Base-by-base conservation (phyloP, 306 rosid genomes). In the Abrus precatorius region DNA sequence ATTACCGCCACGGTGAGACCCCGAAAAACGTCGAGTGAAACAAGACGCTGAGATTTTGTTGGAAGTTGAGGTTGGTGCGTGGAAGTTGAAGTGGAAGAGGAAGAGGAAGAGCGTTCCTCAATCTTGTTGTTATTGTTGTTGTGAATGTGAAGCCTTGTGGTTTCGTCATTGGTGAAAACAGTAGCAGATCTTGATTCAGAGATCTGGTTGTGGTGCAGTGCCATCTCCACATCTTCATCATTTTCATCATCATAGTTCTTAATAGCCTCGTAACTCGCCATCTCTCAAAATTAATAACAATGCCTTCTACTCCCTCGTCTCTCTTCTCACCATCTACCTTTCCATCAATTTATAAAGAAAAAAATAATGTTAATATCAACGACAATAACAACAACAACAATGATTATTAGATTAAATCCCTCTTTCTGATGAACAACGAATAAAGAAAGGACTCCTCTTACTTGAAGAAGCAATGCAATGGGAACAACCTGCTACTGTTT, bases 1-100 rank as follows among this genome's bases (percentile, higher is more conserved):
- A 78, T 86, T 91, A 95, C 99, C 97, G 85, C 96, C 8, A 95
- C 99, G 1, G 99, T 93, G 81, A 93, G 86, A 30, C 99, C 99
- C 9, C 99, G 98, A 69, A 93, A 95, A 28, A 93, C 99, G 73
- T 95, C 99, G 44, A 93, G 98, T 0, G 99, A 95, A 79, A 84
- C 84, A 2, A 95, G 88, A 33, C 99, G 99, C 11, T 86, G 94
- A 48, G 76, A 56, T 32, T 44, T 80, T 6, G 48, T 2, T 9
- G 54, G 44, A 7, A 41, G 77, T 14, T 80, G 73, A n/a, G 63
- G 49, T 38, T 70, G 76, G 27, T 61, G 69, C 28, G 1, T 75
- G 12, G 84, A 77, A 30, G 69, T 27, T 2, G 61, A 75, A 12
- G 32, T 38, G 61, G 63, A 57, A 57, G 36, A 1, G 7, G 34